phyloP scores from a whole-genome alignment of 108 stramenopile species.

The Aurantiochytrium sp. region DNA sequence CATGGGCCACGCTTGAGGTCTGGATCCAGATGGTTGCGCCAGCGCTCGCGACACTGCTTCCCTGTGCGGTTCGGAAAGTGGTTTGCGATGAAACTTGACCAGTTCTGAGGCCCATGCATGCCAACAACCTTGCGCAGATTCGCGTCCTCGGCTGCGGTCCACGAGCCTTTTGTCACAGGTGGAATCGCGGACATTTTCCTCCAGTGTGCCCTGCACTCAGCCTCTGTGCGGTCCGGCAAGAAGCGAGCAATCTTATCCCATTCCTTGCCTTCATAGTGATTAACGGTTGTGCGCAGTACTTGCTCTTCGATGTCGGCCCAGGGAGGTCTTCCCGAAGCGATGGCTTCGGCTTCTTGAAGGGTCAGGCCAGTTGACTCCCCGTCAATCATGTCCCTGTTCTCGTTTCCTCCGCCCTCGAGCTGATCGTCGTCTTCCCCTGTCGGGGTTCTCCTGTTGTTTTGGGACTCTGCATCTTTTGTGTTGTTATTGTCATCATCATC shows the following conservation, averaged over 20 bases:
- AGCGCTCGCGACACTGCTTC: slow-evolving; percentile 45
- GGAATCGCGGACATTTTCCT: neutral
- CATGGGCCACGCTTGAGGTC: slow-evolving; percentile 41
- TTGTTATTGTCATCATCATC: slow-evolving; percentile 18
- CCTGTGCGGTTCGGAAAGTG: slow-evolving; percentile 38
- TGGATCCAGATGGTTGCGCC: slow-evolving; percentile 48
- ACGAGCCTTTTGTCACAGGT: neutral
- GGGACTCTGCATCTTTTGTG: neutral
- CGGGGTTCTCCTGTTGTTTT: neutral
- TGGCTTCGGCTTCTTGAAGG: too few species aligned
- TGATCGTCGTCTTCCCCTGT: too few species aligned
- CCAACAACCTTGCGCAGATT: slow-evolving; percentile 32
- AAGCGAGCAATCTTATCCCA: neutral
- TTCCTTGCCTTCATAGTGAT: neutral
- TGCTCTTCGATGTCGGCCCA: neutral
- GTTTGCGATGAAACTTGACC: slow-evolving; percentile 30
- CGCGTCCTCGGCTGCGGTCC: slow-evolving; percentile 29
- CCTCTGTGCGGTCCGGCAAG: neutral
- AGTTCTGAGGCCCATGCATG: slow-evolving; percentile 36
- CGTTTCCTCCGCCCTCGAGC: too few species aligned
- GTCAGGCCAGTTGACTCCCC: too few species aligned
- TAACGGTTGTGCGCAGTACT: neutral
- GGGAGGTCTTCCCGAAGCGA: neutral
- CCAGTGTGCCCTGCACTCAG: neutral
- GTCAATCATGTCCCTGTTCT: too few species aligned